Evolutionary conservation across 495 filamentous ascomycete species (phyloP), one percentile per base, ranked within the genome.

Genomic region (Hyaloscypha bicolor): DNA sequence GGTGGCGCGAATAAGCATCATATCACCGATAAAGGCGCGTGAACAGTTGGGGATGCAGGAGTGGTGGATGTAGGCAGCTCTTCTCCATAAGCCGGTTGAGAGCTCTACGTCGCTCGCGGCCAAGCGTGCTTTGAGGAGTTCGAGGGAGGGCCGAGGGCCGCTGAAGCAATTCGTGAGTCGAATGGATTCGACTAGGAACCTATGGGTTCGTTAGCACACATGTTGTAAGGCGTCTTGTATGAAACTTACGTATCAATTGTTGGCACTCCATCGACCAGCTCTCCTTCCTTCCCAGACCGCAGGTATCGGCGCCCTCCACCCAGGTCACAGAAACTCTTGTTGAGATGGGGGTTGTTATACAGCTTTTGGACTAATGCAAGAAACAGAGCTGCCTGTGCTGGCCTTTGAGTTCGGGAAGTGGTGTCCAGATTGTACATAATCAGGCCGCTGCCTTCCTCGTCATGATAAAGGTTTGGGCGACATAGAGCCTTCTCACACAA

Each of bases 51-150:
- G 71, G 58, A 79, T 6, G 69, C 86, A 88, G 30, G 78, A 79
- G 67, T 88, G 86, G 70, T 88, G 88, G 53, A 84, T 79, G 74
- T 80, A 83, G 0, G 85, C 83, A 19, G 85, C 83, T 52, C 78
- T 68, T 6, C 74, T 68, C 87, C 87, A 89, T 22, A 89, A 57
- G 0, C 84, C 86, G 65, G 74, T 77, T 2, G 76, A 77, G 33
- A 76, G 76, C 30, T 78, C 59, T 53, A 70, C 73, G 29, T 75
- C 31, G 16, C 74, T 66, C 3, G 70, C 67, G 22, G 69, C 35
- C 59, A 48, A 51, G 42, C 45, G 9, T 66, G 74, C 64, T 29
- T 72, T 61, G 35, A 79, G 74, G 69, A 79, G 75, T 53, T 78
- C 69, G 52, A 74, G 64, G 14, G 78, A 79, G 9, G 77, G 75